These are phyloP conservation scores for Suillus spraguei DNA, from an alignment of 768 basidiomycete species.

Conservation along the genomic window DNA sequence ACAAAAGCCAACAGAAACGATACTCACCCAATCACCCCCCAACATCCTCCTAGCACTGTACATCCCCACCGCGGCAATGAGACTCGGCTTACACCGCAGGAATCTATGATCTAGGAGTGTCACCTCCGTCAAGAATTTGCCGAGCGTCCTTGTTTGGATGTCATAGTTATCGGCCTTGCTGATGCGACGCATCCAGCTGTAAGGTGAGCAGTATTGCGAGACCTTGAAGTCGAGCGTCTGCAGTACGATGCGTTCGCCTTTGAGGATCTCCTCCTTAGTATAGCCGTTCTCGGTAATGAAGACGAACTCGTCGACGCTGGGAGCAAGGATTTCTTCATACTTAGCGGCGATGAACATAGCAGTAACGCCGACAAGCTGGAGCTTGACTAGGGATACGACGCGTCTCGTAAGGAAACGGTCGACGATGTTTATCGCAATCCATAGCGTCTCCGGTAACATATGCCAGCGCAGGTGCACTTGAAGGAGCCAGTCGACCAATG, in stretches of 20 bases:
- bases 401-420: slow-evolving; percentile 91
- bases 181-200: slow-evolving; percentile 98
- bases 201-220: slow-evolving; percentile 98
- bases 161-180: slow-evolving; percentile 99
- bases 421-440: slow-evolving; percentile 98
- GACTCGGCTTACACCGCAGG: slow-evolving; percentile 89
- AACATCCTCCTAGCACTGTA: slow-evolving; percentile 94
- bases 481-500: slow-evolving; percentile 96
- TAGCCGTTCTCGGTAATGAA: slow-evolving; percentile 97
- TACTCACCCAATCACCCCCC: slow-evolving; percentile 92
- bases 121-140: slow-evolving; percentile 97
- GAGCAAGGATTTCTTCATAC: slow-evolving; percentile 98
- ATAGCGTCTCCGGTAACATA: slow-evolving; percentile 98
- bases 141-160: slow-evolving; percentile 93
- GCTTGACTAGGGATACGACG: slow-evolving; percentile 85
- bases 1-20: slow-evolving; percentile 15
- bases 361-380: slow-evolving; percentile 96
- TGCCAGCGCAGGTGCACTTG: slow-evolving; percentile 98
- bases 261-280: slow-evolving; percentile 93
- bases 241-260: slow-evolving; percentile 95
- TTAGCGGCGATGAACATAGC: slow-evolving; percentile 99
- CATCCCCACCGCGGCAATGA: slow-evolving; percentile 96
- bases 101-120: slow-evolving; percentile 93
- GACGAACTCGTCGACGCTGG: slow-evolving; percentile 97
- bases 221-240: slow-evolving; percentile 94